These are phyloP conservation scores for Xylaria longipes DNA, from an alignment of 495 filamentous ascomycete species.

Conservation along the genomic window DNA sequence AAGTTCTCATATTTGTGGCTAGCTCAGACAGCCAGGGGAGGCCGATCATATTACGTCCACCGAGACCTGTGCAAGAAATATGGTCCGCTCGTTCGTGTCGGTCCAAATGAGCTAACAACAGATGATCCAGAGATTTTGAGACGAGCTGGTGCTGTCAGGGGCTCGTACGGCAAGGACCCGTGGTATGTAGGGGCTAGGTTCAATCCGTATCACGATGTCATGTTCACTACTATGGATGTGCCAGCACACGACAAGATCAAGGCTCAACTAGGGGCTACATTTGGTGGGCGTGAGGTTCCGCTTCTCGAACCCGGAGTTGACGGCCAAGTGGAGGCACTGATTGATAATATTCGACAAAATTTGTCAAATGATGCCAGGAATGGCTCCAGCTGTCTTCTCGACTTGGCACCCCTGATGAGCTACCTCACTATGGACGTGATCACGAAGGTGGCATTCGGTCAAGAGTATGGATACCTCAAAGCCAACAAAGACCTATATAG, in stretches of 20 bases:
- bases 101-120: conserved; percentile 45
- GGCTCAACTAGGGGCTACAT: conserved; percentile 42
- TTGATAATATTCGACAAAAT: conserved; percentile 37
- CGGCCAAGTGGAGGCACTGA: conserved; percentile 39
- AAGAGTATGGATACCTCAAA: conserved; percentile 52
- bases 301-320: conserved; percentile 46
- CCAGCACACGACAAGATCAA: conserved; percentile 36
- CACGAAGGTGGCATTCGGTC: conserved; percentile 51
- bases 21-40: conserved; percentile 20
- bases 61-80: conserved; percentile 24
- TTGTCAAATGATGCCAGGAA: conserved; percentile 22
- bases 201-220: conserved; percentile 43
- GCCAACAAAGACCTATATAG: conserved; percentile 50
- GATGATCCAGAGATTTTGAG: conserved; percentile 46
- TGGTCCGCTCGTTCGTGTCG: conserved; percentile 41
- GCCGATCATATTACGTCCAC: conserved; percentile 20
- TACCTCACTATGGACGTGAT: conserved; percentile 56
- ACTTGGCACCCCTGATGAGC: conserved; percentile 44
- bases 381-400: conserved; percentile 30
- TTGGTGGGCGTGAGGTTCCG: conserved; percentile 50
- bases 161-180: conserved; percentile 34
- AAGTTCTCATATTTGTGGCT: conserved; percentile 35
- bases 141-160: conserved; percentile 39
- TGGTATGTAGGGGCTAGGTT: conserved; percentile 43
- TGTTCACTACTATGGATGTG: conserved; percentile 39